Conservation (phyloP, 176 grass and related monocot genomes). For the Melocanna baccifera region DNA sequence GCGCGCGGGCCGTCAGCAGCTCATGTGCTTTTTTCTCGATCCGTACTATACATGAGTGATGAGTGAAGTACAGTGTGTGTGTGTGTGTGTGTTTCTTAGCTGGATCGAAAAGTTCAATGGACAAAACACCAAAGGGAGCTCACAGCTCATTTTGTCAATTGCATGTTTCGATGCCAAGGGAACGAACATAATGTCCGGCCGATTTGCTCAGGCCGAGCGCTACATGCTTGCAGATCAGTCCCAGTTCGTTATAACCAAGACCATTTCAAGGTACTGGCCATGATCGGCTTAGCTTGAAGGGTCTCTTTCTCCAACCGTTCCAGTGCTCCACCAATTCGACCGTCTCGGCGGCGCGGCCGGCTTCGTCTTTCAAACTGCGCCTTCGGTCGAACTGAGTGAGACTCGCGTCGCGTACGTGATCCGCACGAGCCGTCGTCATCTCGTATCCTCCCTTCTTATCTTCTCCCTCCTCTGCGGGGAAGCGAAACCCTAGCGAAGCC, state of each 20-base stretch:
- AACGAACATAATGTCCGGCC: not conserved
- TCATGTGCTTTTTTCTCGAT: not conserved
- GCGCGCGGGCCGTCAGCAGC: not conserved
- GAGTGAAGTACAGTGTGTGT: no score
- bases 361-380: not conserved
- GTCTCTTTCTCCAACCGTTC: not conserved
- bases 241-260: not conserved
- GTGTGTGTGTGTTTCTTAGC: not conserved
- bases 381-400: no score
- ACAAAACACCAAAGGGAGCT: not conserved
- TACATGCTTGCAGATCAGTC: not conserved
- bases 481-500: no score
- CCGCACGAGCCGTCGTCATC: not conserved
- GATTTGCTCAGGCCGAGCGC: not conserved
- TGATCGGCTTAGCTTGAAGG: not conserved
- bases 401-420: not conserved
- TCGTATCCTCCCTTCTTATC: not conserved
- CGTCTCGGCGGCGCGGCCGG: not conserved
- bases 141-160: not conserved
- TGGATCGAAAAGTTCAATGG: not conserved
- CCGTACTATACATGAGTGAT: not conserved
- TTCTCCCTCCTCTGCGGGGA: not conserved
- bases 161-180: not conserved
- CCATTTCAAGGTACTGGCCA: not conserved
- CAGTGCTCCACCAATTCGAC: not conserved